phyloP scores from a whole-genome alignment of 169 alveolate species.

The Cryptosporidium sp. region DNA sequence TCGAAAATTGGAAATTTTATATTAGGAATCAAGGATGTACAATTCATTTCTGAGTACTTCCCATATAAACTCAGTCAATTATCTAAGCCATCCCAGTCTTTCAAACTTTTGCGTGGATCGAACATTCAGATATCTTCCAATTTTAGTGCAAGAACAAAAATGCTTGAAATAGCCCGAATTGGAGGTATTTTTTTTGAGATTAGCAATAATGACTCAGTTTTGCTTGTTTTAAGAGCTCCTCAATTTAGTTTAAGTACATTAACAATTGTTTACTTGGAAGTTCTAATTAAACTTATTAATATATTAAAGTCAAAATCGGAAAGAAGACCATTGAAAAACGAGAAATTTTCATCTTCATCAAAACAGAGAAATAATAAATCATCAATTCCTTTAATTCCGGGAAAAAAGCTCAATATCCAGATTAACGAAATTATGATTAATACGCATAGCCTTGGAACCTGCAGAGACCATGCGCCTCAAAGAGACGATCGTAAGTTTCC shows the following conservation, averaged over 20 bases:
- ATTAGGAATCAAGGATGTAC: not conserved
- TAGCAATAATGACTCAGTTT: not conserved
- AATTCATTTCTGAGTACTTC: slow-evolving; percentile 17
- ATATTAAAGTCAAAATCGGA: not conserved
- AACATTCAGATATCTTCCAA: slow-evolving; percentile 6
- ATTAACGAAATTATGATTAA: not conserved
- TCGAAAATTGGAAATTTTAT: not conserved
- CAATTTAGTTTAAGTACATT: slow-evolving; percentile 3
- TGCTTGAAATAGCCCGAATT: not conserved
- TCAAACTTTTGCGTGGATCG: not conserved
- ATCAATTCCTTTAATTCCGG: not conserved
- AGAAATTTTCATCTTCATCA: not conserved
- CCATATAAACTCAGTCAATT: slow-evolving; percentile 25
- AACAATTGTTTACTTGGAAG: slow-evolving; percentile 16
- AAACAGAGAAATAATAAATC: not conserved
- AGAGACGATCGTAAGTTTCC: not conserved
- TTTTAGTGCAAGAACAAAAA: slow-evolving; percentile 16
- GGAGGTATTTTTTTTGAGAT: slow-evolving; percentile 2
- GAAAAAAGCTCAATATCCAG: slow-evolving; percentile 14
- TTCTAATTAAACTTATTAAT: not conserved
- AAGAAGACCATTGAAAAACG: not conserved
- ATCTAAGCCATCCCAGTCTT: not conserved
- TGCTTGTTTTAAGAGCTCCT: not conserved
- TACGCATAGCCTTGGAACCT: not conserved
- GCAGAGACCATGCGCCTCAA: not conserved